Evolutionary conservation across 257 asterid genomes (phyloP).

Genomic region (Nicotiana knightiana): DNA sequence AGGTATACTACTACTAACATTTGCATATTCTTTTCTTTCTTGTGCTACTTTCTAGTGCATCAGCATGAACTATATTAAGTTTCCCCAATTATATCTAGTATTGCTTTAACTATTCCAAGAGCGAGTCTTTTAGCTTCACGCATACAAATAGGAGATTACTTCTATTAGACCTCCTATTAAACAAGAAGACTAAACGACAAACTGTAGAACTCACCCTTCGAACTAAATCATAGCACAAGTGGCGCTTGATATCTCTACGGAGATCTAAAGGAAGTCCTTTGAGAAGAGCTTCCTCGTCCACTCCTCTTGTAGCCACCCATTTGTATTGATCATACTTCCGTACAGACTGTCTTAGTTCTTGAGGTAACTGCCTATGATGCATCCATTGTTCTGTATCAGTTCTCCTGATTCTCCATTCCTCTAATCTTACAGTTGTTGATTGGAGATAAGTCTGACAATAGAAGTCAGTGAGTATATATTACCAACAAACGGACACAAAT

Average conservation of each 20-base stretch:
- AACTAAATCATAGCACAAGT: constrained; percentile 89
- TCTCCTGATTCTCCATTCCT: constrained; percentile 90
- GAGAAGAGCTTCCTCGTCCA: constrained; percentile 76
- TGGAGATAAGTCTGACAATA: constrained; percentile 80
- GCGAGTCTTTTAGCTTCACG: not conserved
- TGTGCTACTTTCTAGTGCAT: not conserved
- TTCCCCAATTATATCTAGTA: not conserved
- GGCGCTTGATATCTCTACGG: constrained; percentile 92
- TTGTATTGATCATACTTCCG: constrained; percentile 89
- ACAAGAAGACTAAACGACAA: not conserved
- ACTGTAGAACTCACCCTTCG: constrained; percentile 51
- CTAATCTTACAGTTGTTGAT: constrained; percentile 84
- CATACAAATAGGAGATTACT: not conserved
- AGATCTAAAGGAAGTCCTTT: constrained; percentile 87
- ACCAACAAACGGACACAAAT: not conserved
- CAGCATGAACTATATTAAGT: not conserved
- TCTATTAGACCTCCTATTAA: not conserved
- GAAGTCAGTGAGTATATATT: not conserved
- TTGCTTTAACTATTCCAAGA: not conserved
- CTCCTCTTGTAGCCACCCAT: constrained; percentile 95
- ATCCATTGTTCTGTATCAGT: constrained; percentile 96
- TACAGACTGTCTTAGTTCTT: constrained; percentile 71
- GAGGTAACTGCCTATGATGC: constrained; percentile 95
- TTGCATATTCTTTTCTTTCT: not conserved
- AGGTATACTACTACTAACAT: not conserved